Percentiles rank a stretch among this genome's conserved stretches.
Conservation (phyloP, 1,284 basidiomycete genomes). For the Trichosporon inkin region DNA sequence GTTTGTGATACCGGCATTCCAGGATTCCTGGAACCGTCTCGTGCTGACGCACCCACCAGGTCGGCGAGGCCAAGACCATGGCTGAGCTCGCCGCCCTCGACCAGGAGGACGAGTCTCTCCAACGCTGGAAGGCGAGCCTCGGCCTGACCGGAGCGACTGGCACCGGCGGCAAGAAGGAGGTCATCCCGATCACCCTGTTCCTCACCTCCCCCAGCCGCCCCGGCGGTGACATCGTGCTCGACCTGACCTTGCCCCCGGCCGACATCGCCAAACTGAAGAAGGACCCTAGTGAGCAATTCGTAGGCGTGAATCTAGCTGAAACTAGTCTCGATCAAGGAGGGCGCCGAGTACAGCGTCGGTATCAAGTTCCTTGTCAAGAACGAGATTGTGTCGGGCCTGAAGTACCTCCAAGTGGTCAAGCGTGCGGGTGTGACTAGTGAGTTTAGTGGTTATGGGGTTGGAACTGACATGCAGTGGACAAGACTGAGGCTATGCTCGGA, state of each 20-base stretch:
- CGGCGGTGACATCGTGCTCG: constrained; percentile 51
- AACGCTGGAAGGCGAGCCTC: constrained; percentile 57
- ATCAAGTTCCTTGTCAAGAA: constrained; percentile 50
- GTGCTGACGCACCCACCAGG: constrained; percentile 21
- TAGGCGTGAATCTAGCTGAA: constrained; percentile 2
- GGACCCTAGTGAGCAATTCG: constrained; percentile 46
- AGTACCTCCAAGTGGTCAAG: constrained; percentile 56
- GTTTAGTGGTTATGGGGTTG: constrained; percentile 28
- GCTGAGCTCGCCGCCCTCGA: constrained; percentile 54
- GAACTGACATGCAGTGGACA: constrained; percentile 33
- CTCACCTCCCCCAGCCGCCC: constrained; percentile 52
- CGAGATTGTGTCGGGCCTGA: constrained; percentile 55
- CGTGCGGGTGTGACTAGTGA: constrained; percentile 47
- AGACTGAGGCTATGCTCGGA: constrained; percentile 54
- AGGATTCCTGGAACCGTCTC: not conserved
- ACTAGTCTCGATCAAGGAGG: constrained; percentile 54
- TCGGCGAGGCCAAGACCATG: constrained; percentile 52
- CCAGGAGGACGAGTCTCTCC: constrained; percentile 56
- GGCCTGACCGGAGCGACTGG: constrained; percentile 49
- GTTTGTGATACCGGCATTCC: constrained; percentile 16
- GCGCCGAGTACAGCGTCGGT: constrained; percentile 57
- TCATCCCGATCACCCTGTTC: constrained; percentile 51
- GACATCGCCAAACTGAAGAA: constrained; percentile 53
- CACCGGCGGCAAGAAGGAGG: constrained; percentile 45
- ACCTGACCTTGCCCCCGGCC: constrained; percentile 49